Conservation (phyloP, 768 basidiomycete species). For the Mycena amicta region DNA sequence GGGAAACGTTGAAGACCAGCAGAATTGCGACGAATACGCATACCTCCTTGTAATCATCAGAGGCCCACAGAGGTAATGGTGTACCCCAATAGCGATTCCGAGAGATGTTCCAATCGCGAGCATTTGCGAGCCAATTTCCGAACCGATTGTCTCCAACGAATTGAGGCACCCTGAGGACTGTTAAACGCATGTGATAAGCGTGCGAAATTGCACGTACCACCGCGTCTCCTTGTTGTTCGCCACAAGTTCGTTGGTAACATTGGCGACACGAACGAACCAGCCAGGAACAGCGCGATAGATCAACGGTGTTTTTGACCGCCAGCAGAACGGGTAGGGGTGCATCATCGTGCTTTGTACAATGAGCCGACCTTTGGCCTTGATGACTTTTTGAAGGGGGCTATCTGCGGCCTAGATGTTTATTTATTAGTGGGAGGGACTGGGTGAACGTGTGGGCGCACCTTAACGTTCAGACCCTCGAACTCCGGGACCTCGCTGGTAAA, state of each 20-base stretch:
- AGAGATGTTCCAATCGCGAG: constrained; percentile 99
- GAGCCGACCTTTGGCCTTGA: constrained; percentile 86
- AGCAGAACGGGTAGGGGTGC: constrained; percentile 97
- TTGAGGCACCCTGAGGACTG: constrained; percentile 80
- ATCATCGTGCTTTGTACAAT: constrained; percentile 84
- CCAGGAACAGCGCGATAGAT: constrained; percentile 94
- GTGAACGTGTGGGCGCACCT: constrained; percentile 54
- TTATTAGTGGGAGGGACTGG: constrained; percentile 3
- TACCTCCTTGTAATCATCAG: constrained; percentile 91
- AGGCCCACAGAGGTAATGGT: constrained; percentile 94
- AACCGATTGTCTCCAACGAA: constrained; percentile 89
- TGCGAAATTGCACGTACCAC: constrained; percentile 57
- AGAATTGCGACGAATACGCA: constrained; percentile 2
- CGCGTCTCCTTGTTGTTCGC: constrained; percentile 87
- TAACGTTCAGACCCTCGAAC: constrained; percentile 86
- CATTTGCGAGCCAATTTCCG: constrained; percentile 96
- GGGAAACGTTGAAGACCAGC: constrained; percentile 2
- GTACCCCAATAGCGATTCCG: constrained; percentile 99
- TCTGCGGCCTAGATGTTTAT: constrained; percentile 74
- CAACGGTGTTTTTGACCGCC: constrained; percentile 95
- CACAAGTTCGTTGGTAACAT: constrained; percentile 84
- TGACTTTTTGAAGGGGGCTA: constrained; percentile 86
- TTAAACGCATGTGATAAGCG: not conserved
- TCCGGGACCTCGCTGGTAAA: constrained; percentile 92
- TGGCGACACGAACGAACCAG: constrained; percentile 93